Conservation (phyloP, 257 asterid species). For the Solanum virginianum region DNA sequence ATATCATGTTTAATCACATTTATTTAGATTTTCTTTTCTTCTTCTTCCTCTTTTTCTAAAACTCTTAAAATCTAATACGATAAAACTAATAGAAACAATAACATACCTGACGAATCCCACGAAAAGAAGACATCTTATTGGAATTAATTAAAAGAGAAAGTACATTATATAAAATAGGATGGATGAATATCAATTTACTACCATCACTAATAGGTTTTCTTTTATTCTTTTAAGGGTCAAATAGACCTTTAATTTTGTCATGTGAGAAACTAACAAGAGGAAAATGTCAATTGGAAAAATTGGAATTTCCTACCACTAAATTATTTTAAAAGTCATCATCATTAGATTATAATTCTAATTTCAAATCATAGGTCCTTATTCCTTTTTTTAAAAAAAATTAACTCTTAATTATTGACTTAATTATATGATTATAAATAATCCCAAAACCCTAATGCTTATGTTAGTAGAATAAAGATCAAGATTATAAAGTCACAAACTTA, state of each 20-base stretch:
- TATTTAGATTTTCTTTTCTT: no score
- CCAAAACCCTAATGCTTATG: background rate
- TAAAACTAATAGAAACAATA: background rate
- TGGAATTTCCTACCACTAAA: background rate
- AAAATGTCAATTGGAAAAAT: background rate
- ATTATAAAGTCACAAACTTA: background rate
- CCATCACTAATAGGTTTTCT: background rate
- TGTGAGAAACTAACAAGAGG: background rate
- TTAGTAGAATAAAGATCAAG: background rate
- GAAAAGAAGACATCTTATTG: background rate
- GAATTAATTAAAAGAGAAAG: background rate
- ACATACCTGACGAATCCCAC: no score
- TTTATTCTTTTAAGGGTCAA: background rate
- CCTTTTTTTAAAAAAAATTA: background rate
- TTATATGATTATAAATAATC: background rate
- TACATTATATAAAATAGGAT: background rate
- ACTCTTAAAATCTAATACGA: background rate
- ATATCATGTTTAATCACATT: no score
- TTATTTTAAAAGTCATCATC: background rate
- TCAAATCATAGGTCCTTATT: background rate
- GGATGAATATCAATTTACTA: background rate
- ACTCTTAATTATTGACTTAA: background rate
- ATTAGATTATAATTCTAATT: background rate
- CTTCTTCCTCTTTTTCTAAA: background rate
- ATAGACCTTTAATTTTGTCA: background rate